Evolutionary conservation across 1,284 basidiomycete species (phyloP), one percentile per base, ranked within the genome.

Genomic region (Cutaneotrichosporon daszewskae): DNA sequence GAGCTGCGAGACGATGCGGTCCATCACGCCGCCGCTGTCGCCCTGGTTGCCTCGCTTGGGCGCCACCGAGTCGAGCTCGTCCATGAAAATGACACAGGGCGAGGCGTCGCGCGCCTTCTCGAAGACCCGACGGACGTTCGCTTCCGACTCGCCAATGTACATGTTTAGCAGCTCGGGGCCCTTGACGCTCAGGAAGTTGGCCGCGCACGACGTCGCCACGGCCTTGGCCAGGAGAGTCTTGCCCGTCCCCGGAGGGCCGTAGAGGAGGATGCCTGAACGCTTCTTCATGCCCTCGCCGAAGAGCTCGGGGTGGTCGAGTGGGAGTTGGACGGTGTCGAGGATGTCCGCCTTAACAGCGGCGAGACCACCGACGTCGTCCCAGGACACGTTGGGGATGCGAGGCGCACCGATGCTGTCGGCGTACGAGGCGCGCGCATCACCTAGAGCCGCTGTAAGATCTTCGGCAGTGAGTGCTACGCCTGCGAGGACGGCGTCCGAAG

Each of bases 91-190:
- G 32, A 98, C 86, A 63, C 89, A 92, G 5, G 89, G 89, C 37
- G 80, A 81, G 0, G 89, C 89, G 71, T 91, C 87, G 40, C 89
- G 76, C 11, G 95, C 95, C 17, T 83, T 80, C 59, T 89, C 85
- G 65, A 99, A 99, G 1, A 98, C 82, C 6, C 84, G 77, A 11
- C 95, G 83, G 26, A 99, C 88, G 62, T 94, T 92, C 26, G 91
- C 87, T 68, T 98, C 95, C 6, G 91, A 95, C 74, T 98, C 94
- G 54, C 94, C 94, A 59, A 98, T 97, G 69, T 96, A 97, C 81
- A 96, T 95, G 68, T 95, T 95, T 32, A 94, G 79, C 24, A 98
- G 76, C 61, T 97, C 92, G 1, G 94, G 94, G 0, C 94, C 94
- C 66, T 97, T 96, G 62, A 98, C 85, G n/a, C 86, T 89, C 66